These are phyloP conservation scores for Datura wrightii DNA, from an alignment of 257 asterid genomes.

Conservation along the genomic window DNA sequence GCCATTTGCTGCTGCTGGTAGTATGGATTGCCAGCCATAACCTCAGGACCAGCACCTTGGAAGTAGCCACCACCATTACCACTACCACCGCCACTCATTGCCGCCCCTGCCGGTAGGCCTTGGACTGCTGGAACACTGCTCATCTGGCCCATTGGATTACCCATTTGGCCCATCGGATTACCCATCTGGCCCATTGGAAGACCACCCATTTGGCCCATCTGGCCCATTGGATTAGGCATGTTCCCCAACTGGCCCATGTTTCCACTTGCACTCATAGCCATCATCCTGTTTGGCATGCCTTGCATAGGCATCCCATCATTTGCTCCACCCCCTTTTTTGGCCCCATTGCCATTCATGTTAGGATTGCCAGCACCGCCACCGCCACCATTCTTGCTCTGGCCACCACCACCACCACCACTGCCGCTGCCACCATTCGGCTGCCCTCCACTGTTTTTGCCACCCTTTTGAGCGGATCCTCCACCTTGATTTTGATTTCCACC, in stretches of 20 bases:
- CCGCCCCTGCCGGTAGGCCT: slow-evolving; percentile 60
- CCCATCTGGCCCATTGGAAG: slow-evolving; percentile 41
- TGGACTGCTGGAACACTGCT: slow-evolving; percentile 71
- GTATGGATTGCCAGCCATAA: slow-evolving; percentile 65
- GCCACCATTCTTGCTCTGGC: slow-evolving; percentile 43
- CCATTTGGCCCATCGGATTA: slow-evolving; percentile 41
- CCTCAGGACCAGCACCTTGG: slow-evolving; percentile 61
- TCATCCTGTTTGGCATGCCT: slow-evolving; percentile 87
- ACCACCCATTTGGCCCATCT: slow-evolving; percentile 45
- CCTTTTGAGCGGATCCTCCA: slow-evolving; percentile 58
- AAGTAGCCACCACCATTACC: slow-evolving; percentile 50
- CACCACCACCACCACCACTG: slow-evolving; percentile 41
- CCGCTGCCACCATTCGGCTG: slow-evolving; percentile 48
- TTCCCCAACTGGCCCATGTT: slow-evolving; percentile 57
- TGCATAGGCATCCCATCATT: slow-evolving; percentile 59
- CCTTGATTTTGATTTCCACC: slow-evolving; percentile 59
- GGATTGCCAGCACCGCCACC: slow-evolving; percentile 49
- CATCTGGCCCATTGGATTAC: slow-evolving; percentile 59
- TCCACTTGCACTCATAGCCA: slow-evolving; percentile 66
- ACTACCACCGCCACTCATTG: slow-evolving; percentile 53
- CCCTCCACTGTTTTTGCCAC: slow-evolving; percentile 66
- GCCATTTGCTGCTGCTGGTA: slow-evolving; percentile 69
- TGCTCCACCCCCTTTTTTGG: slow-evolving; percentile 69
- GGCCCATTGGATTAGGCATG: slow-evolving; percentile 51
- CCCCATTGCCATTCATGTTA: slow-evolving; percentile 57